Evolutionary conservation across 73 alveolate species (phyloP).

Genomic region (Tetrahymena borealis): DNA sequence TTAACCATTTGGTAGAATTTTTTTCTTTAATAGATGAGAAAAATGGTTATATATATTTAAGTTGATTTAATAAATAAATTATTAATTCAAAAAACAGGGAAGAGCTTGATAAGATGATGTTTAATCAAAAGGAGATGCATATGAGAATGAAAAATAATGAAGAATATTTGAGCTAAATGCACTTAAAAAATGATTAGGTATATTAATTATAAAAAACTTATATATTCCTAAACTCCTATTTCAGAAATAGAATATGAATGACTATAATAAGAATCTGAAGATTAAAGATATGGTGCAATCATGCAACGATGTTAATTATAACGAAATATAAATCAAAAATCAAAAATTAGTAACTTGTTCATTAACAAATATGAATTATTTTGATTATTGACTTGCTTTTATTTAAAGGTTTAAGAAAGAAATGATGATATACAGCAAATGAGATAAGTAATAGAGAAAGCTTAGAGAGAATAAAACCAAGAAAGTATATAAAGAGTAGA

Average conservation of each 20-base stretch:
- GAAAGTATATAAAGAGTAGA: background rate
- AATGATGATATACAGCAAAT: background rate
- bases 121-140: background rate
- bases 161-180: background rate
- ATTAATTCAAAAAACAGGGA: too few relatives aligned
- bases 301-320: background rate
- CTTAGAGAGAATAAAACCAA: background rate
- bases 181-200: background rate
- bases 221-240: background rate
- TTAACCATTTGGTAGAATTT: background rate
- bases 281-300: background rate
- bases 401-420: background rate
- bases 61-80: too few relatives aligned
- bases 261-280: background rate
- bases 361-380: background rate
- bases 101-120: background rate
- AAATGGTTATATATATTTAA: too few relatives aligned
- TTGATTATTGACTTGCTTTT: too few relatives aligned
- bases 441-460: background rate
- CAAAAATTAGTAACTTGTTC: background rate
- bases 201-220: background rate
- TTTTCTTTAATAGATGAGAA: background rate
- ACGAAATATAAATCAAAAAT: background rate
- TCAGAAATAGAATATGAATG: background rate
- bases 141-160: background rate